Percentiles rank a stretch among this genome's conserved stretches.
Conservation (phyloP, 768 basidiomycete species). For the Infundibulicybe gibba region DNA sequence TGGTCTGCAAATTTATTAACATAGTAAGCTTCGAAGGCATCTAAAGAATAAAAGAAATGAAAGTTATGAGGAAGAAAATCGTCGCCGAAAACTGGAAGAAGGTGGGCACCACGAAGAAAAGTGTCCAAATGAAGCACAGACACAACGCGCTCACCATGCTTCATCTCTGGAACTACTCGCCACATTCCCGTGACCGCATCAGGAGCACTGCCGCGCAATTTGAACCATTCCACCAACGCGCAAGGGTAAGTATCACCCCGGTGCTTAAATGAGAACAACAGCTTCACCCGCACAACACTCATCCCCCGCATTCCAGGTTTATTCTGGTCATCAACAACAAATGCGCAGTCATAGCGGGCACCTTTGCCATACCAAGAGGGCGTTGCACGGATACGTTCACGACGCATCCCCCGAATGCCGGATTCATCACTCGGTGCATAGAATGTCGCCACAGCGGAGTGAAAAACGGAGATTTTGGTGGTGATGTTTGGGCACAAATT, state of each 20-base stretch:
- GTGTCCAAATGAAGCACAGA: background rate
- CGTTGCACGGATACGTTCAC: conserved; percentile 20
- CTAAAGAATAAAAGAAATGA: background rate
- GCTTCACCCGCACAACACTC: too few relatives aligned
- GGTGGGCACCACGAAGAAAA: background rate
- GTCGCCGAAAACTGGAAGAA: background rate
- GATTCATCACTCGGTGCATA: too few relatives aligned
- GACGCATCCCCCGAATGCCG: conserved; percentile 20
- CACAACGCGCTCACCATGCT: background rate
- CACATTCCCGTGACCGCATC: conserved; percentile 24
- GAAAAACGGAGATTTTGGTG: conserved; percentile 15
- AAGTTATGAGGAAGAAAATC: background rate
- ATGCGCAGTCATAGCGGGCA: conserved; percentile 18
- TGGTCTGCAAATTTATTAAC: background rate
- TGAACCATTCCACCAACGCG: conserved; percentile 29
- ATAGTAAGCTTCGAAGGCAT: background rate
- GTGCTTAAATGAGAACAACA: too few relatives aligned
- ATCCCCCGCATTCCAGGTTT: conserved; percentile 13
- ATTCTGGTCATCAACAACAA: conserved; percentile 12
- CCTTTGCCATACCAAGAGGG: conserved; percentile 14
- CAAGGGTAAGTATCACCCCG: conserved; percentile 20
- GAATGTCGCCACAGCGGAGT: too few relatives aligned
- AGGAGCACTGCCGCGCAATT: conserved; percentile 11
- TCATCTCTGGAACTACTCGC: conserved; percentile 12
- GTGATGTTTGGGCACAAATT: conserved; percentile 7